Evolutionary conservation across 768 basidiomycete species (phyloP), one percentile per base, ranked within the genome.

Genomic region (Leccinum boreale): DNA sequence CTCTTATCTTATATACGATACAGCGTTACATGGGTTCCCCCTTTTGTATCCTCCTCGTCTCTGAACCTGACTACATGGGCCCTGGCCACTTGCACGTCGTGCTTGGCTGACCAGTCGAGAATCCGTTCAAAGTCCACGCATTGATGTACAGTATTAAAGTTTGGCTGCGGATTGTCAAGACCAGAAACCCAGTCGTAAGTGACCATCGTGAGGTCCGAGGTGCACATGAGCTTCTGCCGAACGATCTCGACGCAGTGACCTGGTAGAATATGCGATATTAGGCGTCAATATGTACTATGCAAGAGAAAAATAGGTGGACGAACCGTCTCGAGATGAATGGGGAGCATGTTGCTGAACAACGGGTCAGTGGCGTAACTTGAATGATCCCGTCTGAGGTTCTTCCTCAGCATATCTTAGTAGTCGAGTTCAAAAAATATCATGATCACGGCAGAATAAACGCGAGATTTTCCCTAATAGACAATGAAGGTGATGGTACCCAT

Each of bases 401-500:
- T 52, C n/a, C 52, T 53, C n/a, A 53, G 19, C 11, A 45, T 9
- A 21, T 53, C 52, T 42, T 53, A 35, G 12, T 53, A 35, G 12
- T 23, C 14, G 23, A 7, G 12, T 28, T 6, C 4, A 14, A 29
- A 17, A 12, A 21, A 14, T 10, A 21, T 44, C 5, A 53, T 12
- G 36, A 35, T 33, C 31, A 15, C 31, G 12, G 5, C 36, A 17
- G 31, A 17, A 17, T 7, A 8, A 17, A 17, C 3, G 15, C 33
- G 4, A 45, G 5, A n/a, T 1, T 7, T 42, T 19, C 12, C 52
- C 10, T 46, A 61, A 58, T 15, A 61, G 15, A 51, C 61, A 56
- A 45, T 28, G 61, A 23, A 62, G 10, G 45, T 56, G 51, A 33
- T 62, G 61, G 29, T 55, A 49, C n/a, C 48, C 50, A 49, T 60